A percentile compares a stretch with the other conserved stretches of the same genome.
phyloP scores from a whole-genome alignment of 1,139 yeast species.

The Geotrichum bryndzae region DNA sequence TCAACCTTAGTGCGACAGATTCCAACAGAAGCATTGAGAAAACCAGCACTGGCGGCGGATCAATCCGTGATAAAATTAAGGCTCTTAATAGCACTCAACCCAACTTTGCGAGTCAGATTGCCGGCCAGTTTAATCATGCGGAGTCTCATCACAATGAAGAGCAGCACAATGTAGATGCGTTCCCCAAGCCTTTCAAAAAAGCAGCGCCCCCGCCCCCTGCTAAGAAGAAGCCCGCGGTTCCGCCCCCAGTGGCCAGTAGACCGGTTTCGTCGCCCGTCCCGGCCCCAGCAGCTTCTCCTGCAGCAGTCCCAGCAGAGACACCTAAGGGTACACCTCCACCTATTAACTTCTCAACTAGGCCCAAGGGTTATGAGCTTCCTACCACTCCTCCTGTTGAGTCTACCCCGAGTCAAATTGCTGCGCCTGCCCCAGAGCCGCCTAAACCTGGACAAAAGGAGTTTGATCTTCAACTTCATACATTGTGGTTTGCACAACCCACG shows the following conservation, averaged over 20 bases:
- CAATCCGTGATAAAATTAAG: conserved; percentile 12
- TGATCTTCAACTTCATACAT: conserved; percentile 26
- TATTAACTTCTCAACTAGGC: conserved; percentile 29
- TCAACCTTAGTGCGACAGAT: neutral
- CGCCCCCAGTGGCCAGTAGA: neutral
- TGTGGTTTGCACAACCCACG: conserved; percentile 27
- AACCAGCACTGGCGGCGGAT: neutral
- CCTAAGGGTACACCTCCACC: conserved; percentile 23
- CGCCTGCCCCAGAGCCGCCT: conserved; percentile 14
- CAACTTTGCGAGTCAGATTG: conserved; percentile 17
- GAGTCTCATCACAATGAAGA: conserved; percentile 24
- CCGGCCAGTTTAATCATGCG: conserved; percentile 12
- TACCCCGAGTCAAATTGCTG: conserved; percentile 15
- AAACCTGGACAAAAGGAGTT: conserved; percentile 20
- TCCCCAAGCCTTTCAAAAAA: conserved; percentile 23
- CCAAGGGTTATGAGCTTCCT: conserved; percentile 23
- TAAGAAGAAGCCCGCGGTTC: conserved; percentile 26
- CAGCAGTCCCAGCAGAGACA: conserved; percentile 4
- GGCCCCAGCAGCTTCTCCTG: neutral
- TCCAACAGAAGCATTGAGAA: neutral
- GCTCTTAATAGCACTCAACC: conserved; percentile 12
- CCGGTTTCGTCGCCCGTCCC: conserved; percentile 10
- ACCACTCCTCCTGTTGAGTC: conserved; percentile 8
- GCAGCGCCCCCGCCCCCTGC: conserved; percentile 32
- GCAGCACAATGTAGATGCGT: neutral